Percentiles rank a stretch among this genome's conserved stretches.
phyloP scores from a whole-genome alignment of 768 basidiomycete species.

The Termitomyces sp. region DNA sequence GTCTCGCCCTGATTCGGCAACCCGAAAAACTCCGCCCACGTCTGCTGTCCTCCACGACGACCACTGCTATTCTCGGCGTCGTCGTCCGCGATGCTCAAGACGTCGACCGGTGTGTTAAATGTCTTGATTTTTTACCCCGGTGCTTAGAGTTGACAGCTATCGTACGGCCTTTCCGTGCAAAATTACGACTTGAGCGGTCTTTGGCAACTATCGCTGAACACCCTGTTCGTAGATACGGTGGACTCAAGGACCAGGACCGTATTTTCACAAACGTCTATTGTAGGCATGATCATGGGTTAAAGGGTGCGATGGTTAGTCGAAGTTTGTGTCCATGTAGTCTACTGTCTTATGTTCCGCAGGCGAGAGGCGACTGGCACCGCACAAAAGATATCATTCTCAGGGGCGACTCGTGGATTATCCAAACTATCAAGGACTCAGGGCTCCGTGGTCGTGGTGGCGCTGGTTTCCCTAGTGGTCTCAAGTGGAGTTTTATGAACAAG shows the following conservation, averaged over 20 bases:
- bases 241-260: conserved; percentile 89
- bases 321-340: not conserved
- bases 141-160: conserved; percentile 15
- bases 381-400: conserved; percentile 96
- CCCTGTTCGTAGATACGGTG: conserved; percentile 90
- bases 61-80: conserved; percentile 30
- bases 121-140: not conserved
- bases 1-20: conserved; percentile 8
- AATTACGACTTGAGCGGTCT: conserved; percentile 31
- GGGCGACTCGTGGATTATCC: conserved; percentile 96
- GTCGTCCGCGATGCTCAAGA: conserved; percentile 29
- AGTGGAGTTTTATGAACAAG: conserved; percentile 99
- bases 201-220: conserved; percentile 77
- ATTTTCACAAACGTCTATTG: conserved; percentile 91
- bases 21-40: conserved; percentile 19
- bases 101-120: conserved; percentile 20
- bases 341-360: not conserved
- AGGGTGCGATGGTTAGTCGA: conserved; percentile 76
- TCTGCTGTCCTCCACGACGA: conserved; percentile 21
- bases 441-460: conserved; percentile 94
- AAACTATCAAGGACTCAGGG: conserved; percentile 93
- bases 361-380: conserved; percentile 96
- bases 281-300: conserved; percentile 86
- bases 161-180: conserved; percentile 26
- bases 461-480: conserved; percentile 93